Conservation (phyloP, 257 asterid genomes). For the Solanum lycopersicoides region DNA sequence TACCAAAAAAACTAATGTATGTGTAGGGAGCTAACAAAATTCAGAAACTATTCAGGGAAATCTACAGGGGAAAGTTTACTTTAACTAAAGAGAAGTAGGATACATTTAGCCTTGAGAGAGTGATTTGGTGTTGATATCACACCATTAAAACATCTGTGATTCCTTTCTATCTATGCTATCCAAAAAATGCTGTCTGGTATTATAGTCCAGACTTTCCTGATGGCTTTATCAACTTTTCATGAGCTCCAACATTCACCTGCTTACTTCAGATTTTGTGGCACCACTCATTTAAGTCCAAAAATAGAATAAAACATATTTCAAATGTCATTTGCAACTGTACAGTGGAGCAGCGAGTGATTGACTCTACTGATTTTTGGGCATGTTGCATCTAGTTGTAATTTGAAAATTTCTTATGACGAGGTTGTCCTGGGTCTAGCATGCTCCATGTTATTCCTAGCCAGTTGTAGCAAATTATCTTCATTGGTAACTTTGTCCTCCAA, state of each 20-base stretch:
- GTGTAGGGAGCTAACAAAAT: neutral
- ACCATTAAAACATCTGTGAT: neutral
- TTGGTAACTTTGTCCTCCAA: neutral
- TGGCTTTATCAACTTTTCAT: neutral
- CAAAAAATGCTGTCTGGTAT: neutral
- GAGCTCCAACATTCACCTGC: neutral
- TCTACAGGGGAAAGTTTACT: neutral
- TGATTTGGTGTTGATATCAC: neutral
- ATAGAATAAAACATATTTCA: neutral
- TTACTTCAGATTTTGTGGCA: neutral
- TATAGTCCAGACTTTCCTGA: neutral
- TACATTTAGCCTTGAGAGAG: neutral
- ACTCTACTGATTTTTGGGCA: neutral
- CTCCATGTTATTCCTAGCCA: neutral
- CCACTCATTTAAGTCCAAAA: neutral
- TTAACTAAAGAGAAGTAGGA: neutral
- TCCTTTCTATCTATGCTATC: neutral
- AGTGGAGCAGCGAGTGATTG: neutral
- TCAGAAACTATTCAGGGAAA: neutral
- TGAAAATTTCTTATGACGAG: neutral
- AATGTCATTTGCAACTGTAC: neutral
- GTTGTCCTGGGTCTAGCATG: neutral
- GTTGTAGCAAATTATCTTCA: neutral
- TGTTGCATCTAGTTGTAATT: neutral
- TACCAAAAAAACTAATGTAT: neutral